Conservation (phyloP, 176 grass and related monocot genomes). For the Saccharum spontaneum region DNA sequence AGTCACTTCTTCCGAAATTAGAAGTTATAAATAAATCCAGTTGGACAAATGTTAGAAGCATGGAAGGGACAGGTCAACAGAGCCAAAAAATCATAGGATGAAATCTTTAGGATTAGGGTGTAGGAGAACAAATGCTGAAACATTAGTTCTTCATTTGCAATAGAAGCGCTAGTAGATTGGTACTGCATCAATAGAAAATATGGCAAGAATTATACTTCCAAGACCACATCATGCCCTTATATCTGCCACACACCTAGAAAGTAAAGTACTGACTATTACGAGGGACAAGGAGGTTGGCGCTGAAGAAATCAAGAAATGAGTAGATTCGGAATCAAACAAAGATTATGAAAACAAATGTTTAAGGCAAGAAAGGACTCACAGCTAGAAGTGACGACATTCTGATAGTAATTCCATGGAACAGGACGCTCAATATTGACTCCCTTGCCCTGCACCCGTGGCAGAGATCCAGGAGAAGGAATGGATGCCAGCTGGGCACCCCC, state of each 20-base stretch:
- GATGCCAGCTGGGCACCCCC: conserved; percentile 72
- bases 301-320: conserved; percentile 12
- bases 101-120: conserved; percentile 4
- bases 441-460: conserved; percentile 54
- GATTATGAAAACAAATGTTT: conserved; percentile 5
- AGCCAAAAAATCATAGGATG: background rate
- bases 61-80: background rate
- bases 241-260: background rate
- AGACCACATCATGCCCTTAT: background rate
- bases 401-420: conserved; percentile 95
- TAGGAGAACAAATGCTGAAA: background rate
- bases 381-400: conserved; percentile 97
- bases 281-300: background rate
- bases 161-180: background rate
- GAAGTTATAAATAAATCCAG: background rate
- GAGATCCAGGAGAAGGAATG: conserved; percentile 59
- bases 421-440: conserved; percentile 86
- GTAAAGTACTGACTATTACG: background rate
- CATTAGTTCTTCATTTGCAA: background rate
- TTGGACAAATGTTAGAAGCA: background rate
- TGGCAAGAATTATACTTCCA: background rate
- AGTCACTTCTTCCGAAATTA: conserved; percentile 11
- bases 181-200: conserved; percentile 8
- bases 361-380: conserved; percentile 65
- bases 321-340: conserved; percentile 6